Base-by-base conservation (phyloP, 345 rosid species). In the Trapa bicornis region DNA sequence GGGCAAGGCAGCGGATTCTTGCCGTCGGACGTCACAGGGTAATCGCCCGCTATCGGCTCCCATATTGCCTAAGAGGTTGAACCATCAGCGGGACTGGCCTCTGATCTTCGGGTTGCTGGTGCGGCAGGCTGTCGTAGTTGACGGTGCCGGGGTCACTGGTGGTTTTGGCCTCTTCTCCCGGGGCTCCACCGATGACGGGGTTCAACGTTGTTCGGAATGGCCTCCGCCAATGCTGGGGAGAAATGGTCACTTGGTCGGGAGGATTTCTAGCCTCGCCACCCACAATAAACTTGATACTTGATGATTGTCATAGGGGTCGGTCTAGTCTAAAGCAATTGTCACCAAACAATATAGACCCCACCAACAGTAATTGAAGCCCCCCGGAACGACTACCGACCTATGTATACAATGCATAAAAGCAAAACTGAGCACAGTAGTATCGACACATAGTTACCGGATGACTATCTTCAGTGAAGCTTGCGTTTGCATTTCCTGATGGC, bases 401-500 rank as follows among this genome's bases (percentile, higher is more conserved):
- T 42, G 14, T 43, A 65, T 65, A 43, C 53, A 22, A 39, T 12
- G 35, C 13, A 38, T 6, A n/a, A 22, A 0, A 8, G 6, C 53
- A 43, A 10, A 43, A 43, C 13, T 11, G 47, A 37, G 14, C 15
- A 37, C 38, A 63, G 10, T n/a, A 4, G 47, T 10, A 36, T 6
- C 11, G 63, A 58, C 14, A 29, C 47, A 12, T 17, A 33, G 15
- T 35, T 37, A 52, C 17, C 58, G 47, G 22, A 66, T 66, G 33
- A 66, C 45, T 32, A 42, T 22, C 53, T 6, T 83, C 74, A 87
- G 32, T 56, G 48, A 65, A 88, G 76, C 74, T 81, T 83, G 33
- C 86, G 80, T 76, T 76, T 84, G 54, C 82, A 72, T 70, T 80
- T 81, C 36, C 84, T 82, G 47, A 79, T 73, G 61, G 76, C 75